phyloP scores from a whole-genome alignment of 2,329 filamentous ascomycete species.

The Neofusicoccum cordaticola region DNA sequence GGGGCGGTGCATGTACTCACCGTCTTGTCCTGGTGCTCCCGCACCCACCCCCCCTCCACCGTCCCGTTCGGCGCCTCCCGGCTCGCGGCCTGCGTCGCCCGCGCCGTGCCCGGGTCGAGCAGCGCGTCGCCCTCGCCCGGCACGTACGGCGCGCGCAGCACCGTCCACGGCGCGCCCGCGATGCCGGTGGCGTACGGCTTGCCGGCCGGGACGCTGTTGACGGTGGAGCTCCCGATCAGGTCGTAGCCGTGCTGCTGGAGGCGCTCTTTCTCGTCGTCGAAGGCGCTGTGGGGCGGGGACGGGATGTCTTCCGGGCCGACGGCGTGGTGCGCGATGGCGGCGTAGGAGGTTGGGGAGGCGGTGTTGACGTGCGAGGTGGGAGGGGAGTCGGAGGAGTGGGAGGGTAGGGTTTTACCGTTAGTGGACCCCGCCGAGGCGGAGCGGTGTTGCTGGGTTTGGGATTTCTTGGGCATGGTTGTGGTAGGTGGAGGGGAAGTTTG shows the following conservation, averaged over 20 bases:
- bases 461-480: conserved; percentile 6
- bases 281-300: not conserved
- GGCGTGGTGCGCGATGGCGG: not conserved
- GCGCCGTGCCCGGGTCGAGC: conserved; percentile 11
- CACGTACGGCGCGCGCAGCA: conserved; percentile 11
- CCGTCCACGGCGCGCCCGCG: conserved; percentile 1
- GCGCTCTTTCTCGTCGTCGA: conserved; percentile 2
- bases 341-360: not conserved
- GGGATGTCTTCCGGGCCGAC: not conserved
- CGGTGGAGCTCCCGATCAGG: not conserved
- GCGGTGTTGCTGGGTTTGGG: not conserved
- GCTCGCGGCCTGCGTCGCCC: conserved; percentile 26
- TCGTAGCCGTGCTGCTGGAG: conserved; percentile 8
- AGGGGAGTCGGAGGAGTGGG: not conserved
- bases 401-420: not conserved
- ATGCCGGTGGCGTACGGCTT: conserved; percentile 11
- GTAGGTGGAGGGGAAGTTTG: not conserved
- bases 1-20: not conserved
- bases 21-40: conserved; percentile 39
- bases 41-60: conserved; percentile 36
- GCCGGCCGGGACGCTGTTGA: not conserved
- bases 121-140: conserved; percentile 2
- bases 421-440: too few relatives aligned
- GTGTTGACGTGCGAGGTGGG: not conserved
- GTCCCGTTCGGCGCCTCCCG: conserved; percentile 43